A percentile compares a stretch with the other conserved stretches of the same genome.
Conservation (phyloP, 2,329 filamentous ascomycete genomes). For the Colletotrichum neosansevieriae region DNA sequence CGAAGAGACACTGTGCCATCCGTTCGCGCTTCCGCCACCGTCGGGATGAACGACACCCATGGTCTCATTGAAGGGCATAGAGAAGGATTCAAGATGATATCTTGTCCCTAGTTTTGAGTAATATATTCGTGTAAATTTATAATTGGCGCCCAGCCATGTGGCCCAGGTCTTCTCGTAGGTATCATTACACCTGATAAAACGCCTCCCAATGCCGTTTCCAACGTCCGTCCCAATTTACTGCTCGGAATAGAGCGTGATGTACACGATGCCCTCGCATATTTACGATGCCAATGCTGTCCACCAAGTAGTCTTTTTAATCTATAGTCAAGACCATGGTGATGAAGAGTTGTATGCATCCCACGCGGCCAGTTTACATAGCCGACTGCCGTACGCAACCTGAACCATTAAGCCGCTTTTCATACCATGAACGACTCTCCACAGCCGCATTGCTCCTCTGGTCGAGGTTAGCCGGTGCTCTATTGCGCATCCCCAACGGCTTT, state of each 20-base stretch:
- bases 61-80: background rate
- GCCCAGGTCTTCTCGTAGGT: slow-evolving; percentile 29
- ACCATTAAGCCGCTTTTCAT: slow-evolving; percentile 45
- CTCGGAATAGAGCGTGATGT: slow-evolving; percentile 30
- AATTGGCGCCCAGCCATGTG: slow-evolving; percentile 15
- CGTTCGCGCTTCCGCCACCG: background rate
- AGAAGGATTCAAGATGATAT: background rate
- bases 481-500: background rate
- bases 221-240: slow-evolving; percentile 15
- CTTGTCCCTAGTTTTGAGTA: too few relatives aligned
- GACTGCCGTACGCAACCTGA: too few relatives aligned
- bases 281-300: slow-evolving; percentile 21
- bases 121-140: background rate
- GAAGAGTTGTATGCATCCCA: background rate
- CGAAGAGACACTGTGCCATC: slow-evolving; percentile 33
- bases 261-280: slow-evolving; percentile 25
- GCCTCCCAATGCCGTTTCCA: slow-evolving; percentile 35
- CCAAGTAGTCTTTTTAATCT: slow-evolving; percentile 17
- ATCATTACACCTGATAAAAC: slow-evolving; percentile 37
- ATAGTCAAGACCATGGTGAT: background rate
- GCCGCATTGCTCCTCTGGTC: slow-evolving; percentile 89
- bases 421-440: slow-evolving; percentile 98
- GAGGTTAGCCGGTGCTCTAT: slow-evolving; percentile 46
- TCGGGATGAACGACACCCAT: slow-evolving; percentile 3
- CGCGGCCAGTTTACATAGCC: background rate